Conservation (phyloP, 23 red algal genomes). For the Porphyridium purpureum region DNA sequence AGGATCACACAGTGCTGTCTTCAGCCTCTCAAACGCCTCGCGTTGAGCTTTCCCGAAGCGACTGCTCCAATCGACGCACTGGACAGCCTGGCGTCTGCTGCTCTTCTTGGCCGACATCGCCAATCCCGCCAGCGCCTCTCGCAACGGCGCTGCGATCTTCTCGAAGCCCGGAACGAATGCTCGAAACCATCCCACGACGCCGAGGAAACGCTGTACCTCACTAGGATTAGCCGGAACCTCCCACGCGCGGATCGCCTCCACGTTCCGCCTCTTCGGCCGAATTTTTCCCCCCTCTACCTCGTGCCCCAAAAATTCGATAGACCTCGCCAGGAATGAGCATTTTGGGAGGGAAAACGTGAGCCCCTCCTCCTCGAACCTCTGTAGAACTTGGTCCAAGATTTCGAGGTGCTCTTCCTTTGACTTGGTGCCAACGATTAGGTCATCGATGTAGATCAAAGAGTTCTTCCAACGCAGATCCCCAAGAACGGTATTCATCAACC, state of each 20-base stretch:
- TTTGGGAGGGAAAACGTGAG: slow-evolving; percentile 17
- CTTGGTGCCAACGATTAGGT: too few relatives aligned
- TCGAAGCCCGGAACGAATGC: slow-evolving; percentile 5
- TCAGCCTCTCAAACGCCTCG: slow-evolving; percentile 5
- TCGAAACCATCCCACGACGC: too few relatives aligned
- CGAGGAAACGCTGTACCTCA: slow-evolving; percentile 12
- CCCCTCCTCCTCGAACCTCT: slow-evolving; percentile 2
- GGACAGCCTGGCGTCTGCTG: background rate
- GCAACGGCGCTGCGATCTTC: too few relatives aligned
- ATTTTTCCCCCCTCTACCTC: slow-evolving; percentile 8
- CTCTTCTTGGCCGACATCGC: background rate
- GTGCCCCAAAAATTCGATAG: slow-evolving; percentile 20
- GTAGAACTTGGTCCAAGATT: slow-evolving; percentile 6
- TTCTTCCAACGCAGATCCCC: too few relatives aligned
- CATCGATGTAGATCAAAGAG: too few relatives aligned
- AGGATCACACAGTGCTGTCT: background rate
- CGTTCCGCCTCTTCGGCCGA: background rate
- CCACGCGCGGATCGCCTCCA: background rate
- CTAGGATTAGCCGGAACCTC: slow-evolving; percentile 3
- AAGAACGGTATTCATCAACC: too few relatives aligned
- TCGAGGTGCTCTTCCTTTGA: slow-evolving; percentile 13
- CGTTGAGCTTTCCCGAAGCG: too few relatives aligned
- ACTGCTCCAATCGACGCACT: background rate
- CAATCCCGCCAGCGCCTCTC: slow-evolving; percentile 6
- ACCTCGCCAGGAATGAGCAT: slow-evolving; percentile 4